phyloP scores from a whole-genome alignment of 352 stramenopile species.

The Globisporangium polare region DNA sequence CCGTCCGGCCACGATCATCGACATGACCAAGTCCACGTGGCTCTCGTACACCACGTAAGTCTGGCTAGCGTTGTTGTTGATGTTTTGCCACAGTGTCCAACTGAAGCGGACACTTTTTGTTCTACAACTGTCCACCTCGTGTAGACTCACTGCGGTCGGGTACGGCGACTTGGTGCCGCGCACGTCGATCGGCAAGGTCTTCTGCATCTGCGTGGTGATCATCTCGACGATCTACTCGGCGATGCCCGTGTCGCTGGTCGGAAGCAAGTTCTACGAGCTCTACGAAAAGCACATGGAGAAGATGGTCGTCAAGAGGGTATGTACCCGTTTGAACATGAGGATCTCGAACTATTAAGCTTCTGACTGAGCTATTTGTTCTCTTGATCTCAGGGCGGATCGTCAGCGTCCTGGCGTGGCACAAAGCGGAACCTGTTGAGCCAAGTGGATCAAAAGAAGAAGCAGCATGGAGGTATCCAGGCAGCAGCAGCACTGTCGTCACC shows the following conservation, averaged over 20 bases:
- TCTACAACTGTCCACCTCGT: no score
- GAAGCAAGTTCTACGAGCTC: slow-evolving; percentile 62
- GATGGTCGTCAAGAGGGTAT: slow-evolving; percentile 50
- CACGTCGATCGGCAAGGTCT: slow-evolving; percentile 59
- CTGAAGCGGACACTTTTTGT: background rate
- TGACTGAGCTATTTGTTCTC: background rate
- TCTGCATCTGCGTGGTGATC: slow-evolving; percentile 63
- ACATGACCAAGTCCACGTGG: slow-evolving; percentile 74
- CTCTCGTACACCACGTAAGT: slow-evolving; percentile 61
- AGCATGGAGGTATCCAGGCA: background rate
- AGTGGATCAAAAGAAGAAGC: slow-evolving; percentile 1
- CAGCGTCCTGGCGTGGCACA: slow-evolving; percentile 37
- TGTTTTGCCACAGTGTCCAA: background rate
- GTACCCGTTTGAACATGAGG: background rate
- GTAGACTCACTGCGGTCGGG: slow-evolving; percentile 63
- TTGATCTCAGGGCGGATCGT: slow-evolving; percentile 40
- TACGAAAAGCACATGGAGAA: slow-evolving; percentile 71
- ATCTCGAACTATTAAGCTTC: background rate
- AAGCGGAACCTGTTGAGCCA: slow-evolving; percentile 25
- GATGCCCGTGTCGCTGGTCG: slow-evolving; percentile 74
- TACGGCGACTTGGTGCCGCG: slow-evolving; percentile 67
- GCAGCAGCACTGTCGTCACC: background rate
- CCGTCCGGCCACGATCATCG: slow-evolving; percentile 36
- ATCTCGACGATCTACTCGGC: slow-evolving; percentile 64
- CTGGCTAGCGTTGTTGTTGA: no score